Evolutionary conservation across 768 basidiomycete genomes (phyloP), one percentile per base, ranked within the genome.

Genomic region (Mrakia gelida): DNA sequence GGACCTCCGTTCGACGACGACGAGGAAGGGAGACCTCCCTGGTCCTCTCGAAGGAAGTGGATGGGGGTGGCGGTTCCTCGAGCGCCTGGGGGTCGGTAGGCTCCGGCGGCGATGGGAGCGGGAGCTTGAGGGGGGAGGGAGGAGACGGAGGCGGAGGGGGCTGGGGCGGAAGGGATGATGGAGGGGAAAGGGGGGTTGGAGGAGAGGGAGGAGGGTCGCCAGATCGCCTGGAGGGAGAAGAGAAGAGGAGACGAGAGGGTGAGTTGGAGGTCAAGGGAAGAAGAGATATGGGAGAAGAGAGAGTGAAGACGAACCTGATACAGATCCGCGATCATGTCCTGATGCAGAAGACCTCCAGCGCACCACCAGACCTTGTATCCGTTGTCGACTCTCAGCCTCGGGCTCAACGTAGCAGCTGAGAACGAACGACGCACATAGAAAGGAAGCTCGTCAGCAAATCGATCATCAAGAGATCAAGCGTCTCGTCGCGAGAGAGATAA

Each of bases 291-390:
- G 38, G 65, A 67, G 32, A 13, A 13, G 28, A 41, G 8, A n/a
- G 32, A 59, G 9, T 5, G 18, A 30, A 21, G 79, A 71, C 82
- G 73, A 18, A 86, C 86, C 83, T 97, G 94, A 84, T 98, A 98
- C 21, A 97, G 88, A 83, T 98, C 96, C 5, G 97, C 94, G 75
- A 90, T 85, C 68, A 86, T 82, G 83, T 97, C 93, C 28, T 92
- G 86, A 80, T 98, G 94, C 75, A 97, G 83, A n/a, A 98, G 88
- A 1, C 90, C 88, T 13, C 97, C 95, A 0, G 90, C 88, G 84
- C 93, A 95, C 84, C 96, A 95, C 92, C 92, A 98, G 79, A 99
- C 88, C 86, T 95, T 97, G 84, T 98, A 90, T 1, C 95, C 95
- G 81, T 98, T 98, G 86, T 99, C 97, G 78, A 99, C 97, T 56